Evolutionary conservation across 345 rosid genomes (phyloP), one percentile per base, ranked within the genome.

Genomic region (Erysimum cheiranthoides): DNA sequence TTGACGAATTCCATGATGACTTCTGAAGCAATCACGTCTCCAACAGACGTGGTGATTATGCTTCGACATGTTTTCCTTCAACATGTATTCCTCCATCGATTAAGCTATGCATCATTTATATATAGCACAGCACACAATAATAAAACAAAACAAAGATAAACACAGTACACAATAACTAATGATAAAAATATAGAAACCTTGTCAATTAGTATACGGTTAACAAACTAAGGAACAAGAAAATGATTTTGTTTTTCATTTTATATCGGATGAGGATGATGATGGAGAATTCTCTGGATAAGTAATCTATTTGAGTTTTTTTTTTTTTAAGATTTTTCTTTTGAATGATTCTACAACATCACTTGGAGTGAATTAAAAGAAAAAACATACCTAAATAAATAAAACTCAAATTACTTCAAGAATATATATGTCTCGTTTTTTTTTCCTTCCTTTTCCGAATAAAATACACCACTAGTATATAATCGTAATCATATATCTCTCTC

Each of bases 381-480:
- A 39, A 51, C 28, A 59, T 38, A 40, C 61, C 54, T 75, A 67
- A 42, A 60, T 34, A 40, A 60, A 49, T 50, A 60, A 39, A 68
- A 42, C 70, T 75, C 74, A 69, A 52, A 31, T 32, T 75, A 67
- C 56, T 50, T 67, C 68, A 66, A 61, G 68, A 61, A 75, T 61
- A 75, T 56, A n/a, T 75, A 61, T 68, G 32, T 60, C 49, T 68
- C 46, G 14, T 25, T 25, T 76, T 31, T 52, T 68, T 27, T 10
- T 16, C 1, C 17, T 8, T 17, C 8, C 2, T 35, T 5, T 8
- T 10, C 45, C 54, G 21, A 60, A 49, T 49, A 38, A 61, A 68
- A 59, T 39, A 75, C 60, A 38, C 32, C 39, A 47, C 58, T 61
- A 56, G n/a, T 53, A 36, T 45, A 27, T 14, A 61, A 34, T 61